Base-by-base conservation (phyloP, 352 stramenopile species). In the Peronospora tabacina region DNA sequence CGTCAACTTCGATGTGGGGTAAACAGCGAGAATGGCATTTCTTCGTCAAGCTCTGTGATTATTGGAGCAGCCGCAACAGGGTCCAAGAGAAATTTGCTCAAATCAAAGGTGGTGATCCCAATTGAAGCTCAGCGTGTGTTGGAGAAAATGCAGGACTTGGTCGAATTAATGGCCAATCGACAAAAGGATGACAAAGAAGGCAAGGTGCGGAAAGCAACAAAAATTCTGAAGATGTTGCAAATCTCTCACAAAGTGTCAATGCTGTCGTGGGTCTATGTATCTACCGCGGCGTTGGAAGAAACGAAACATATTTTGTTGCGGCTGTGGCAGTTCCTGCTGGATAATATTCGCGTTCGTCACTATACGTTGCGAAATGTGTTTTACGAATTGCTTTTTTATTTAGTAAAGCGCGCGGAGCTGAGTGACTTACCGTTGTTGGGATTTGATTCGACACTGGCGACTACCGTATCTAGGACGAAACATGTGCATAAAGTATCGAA, bases 111-210 rank as follows among this genome's bases (percentile, higher is more conserved):
- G 4, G 70, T 91, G 13, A 91, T 94, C 34, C 83, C 83, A 1
- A 62, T 85, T 33, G 83, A 94, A 68, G 83, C 83, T 10, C 82
- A 93, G 52, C 77, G 83, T n/a, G 71, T 94, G 13, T 44, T 93
- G 34, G 83, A 94, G 42, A 94, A 94, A 49, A 92, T 90, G 76
- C 82, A 94, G 50, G 83, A 91, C 38, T 56, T 94, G 0, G 75
- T 94, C 30, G 80, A 93, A 47, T 59, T 92, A 2, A 94, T 94
- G 83, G 72, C 82, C 3, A 84, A 85, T 22, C 79, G 81, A 3
- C 81, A 90, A 54, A 94, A 94, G 54, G 83, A 94, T 44, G 83
- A 93, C 61, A 92, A 94, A 55, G 83, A 94, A 68, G 80, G 65
- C 8, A 94, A 93, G 58, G 83, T 93, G n/a, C 71, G 83, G 9